Base-by-base conservation (phyloP, 2,329 filamentous ascomycete species). In the Emmonsia crescens region DNA sequence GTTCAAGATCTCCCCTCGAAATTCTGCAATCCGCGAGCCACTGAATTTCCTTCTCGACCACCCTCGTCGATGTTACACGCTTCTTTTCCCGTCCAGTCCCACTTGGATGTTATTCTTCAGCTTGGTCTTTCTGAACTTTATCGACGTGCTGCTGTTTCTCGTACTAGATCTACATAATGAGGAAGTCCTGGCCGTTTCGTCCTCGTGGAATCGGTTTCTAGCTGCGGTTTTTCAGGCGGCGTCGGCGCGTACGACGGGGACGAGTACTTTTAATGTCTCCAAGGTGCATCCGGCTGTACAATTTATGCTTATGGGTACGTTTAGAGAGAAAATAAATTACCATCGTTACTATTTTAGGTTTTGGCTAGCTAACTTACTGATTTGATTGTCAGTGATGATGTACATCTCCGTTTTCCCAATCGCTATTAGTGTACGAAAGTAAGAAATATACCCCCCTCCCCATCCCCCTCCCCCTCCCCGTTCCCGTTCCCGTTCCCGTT, bases 321-420 rank as follows among this genome's bases (percentile, higher is more conserved):
- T 27, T n/a, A 21, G 40, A 38, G 52, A 24, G 16, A 55, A 40
- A 56, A 9, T 2, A 21, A 21, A 33, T 21, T n/a, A 2, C 29
- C 8, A 21, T 36, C n/a, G 10, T 24, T 38, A 21, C 44, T 31
- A 9, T 38, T 5, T 36, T 19, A 21, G 52, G 73, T 84, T 1
- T 80, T 82, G 27, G 81, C 81, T 44, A 33, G 19, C 56, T 33
- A n/a, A 46, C 16, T 14, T 74, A 85, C 27, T 14, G 9, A 46
- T 46, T 16, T 74, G 85, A 0, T 85, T 85, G 55, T 79, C 96
- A 73, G 86, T 96, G 72, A 96, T 96, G 93, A 97, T 97, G 93
- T 96, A 97, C 75, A 95, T 97, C 65, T 94, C 91, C 58, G 88
- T 96, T 62, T 95, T 95, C 66, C 93, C 93, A 2, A 94, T 96